Evolutionary conservation across 768 basidiomycete species (phyloP), one percentile per base, ranked within the genome.

Genomic region (Mycena filopes): DNA sequence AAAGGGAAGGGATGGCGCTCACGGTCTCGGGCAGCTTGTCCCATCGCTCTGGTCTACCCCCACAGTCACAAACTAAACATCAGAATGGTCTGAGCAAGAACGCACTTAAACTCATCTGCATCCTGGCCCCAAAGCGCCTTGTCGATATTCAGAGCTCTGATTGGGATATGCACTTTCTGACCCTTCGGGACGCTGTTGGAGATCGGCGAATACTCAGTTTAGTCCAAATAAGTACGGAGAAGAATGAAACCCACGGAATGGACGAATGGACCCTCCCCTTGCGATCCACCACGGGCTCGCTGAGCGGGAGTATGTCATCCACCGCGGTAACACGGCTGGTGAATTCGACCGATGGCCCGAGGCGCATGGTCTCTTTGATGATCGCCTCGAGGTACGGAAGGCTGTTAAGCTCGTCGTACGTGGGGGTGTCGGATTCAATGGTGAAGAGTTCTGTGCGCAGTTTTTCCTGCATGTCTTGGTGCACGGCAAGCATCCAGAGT

Each of bases 11-110:
- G 20, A 41, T 50, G 23, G 36, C 9, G 18, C 8, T 18, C 8
- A 40, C 48, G 10, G 38, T 18, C 11, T 40, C 36, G 10, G 58
- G 58, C 21, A 50, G 33, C 4, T 48, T 41, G 1, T 40, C 36
- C 58, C 58, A 59, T 2, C 58, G 33, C 47, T 59, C 58, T 1
- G 58, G 58, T n/a, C 58, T 59, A 28, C 23, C n/a, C 40, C n/a
- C n/a, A n/a, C n/a, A n/a, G n/a, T n/a, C n/a, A n/a, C n/a, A n/a
- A n/a, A n/a, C n/a, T n/a, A n/a, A n/a, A n/a, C n/a, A n/a, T n/a
- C n/a, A n/a, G n/a, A n/a, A n/a, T n/a, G n/a, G 25, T 3, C 25
- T 41, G 23, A 25, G 9, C 23, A 33, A 25, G 4, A 15, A 41
- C 46, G 2, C 4, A 50, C 58, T 12, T 48, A 47, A 59, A 59